Evolutionary conservation across 257 asterid species (phyloP).

Genomic region (Perilla frutescens): DNA sequence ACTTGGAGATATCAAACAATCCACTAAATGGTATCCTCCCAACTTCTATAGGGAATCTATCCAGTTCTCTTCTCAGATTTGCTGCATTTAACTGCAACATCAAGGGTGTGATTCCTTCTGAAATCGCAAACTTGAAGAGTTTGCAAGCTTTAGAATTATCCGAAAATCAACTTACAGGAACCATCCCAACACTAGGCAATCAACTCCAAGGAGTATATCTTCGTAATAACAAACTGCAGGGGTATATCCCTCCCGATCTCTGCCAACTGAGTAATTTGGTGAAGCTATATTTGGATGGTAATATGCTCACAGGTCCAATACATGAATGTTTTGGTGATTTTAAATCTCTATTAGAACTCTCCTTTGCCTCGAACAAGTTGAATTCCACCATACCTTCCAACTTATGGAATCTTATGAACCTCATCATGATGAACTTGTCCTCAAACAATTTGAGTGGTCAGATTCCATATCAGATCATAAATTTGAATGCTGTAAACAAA

Average conservation of each 20-base stretch:
- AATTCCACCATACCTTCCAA: background rate
- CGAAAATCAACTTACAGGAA: background rate
- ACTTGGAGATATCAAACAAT: background rate
- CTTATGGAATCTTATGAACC: background rate
- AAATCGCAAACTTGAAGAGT: background rate
- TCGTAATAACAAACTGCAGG: background rate
- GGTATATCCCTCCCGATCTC: background rate
- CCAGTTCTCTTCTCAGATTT: background rate
- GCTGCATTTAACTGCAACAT: background rate
- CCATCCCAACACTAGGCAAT: background rate
- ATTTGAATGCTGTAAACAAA: background rate
- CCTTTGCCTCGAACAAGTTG: background rate
- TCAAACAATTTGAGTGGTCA: background rate
- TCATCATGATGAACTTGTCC: background rate
- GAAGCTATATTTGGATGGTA: background rate
- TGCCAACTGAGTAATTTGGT: background rate
- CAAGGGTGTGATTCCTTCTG: background rate
- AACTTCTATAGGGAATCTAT: slow-evolving; percentile 2
- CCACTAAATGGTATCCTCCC: slow-evolving; percentile 17
- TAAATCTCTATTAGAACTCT: background rate
- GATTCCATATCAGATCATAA: background rate
- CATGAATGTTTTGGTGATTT: background rate
- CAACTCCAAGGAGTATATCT: background rate
- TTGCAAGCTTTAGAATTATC: background rate
- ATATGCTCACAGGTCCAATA: background rate